Base-by-base conservation (phyloP, 1,284 basidiomycete species). In the Cutaneotrichosporon sp. region DNA sequence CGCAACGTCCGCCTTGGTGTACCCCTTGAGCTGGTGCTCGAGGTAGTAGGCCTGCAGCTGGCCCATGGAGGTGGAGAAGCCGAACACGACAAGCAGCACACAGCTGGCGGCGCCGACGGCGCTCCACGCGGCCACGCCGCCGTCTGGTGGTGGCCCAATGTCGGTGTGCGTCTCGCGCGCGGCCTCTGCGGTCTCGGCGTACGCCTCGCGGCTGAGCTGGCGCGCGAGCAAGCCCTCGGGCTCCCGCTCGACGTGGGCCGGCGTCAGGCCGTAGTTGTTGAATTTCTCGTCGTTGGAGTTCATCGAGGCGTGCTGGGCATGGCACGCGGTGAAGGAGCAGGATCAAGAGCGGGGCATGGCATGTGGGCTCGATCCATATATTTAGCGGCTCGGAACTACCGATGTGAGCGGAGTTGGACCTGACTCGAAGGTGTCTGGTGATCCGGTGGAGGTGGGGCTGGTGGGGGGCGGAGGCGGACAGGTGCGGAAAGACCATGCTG, bases 61-160 rank as follows among this genome's bases (percentile, higher is more conserved):
- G 16, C 77, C 77, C 58, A 78, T 74, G 27, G 65, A 65, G 2
- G 75, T 79, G 7, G 75, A 75, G 75, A 54, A 70, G 4, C 78
- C 78, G 47, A 78, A 77, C 4, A 76, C 61, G 25, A 70, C 72
- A 56, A 79, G 77, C 34, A 75, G 55, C 9, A 75, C 64, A 2
- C 22, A 75, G 69, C 56, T 74, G 71, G 11, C 72, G 14, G 69
- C 67, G n/a, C 54, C 43, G 4, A 79, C 72, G 25, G 69, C 69
- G 20, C 66, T 58, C 77, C 78, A 79, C 38, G 78, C 78, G n/a
- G 73, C 66, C 11, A 54, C 62, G 9, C 77, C 78, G 16, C 78
- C 78, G 58, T 79, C 77, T 10, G 78, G 78, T 20, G 77, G 74
- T 7, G 75, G 75, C 20, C 73, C 75, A 14, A 38, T 22, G 14